Evolutionary conservation across 306 rosid genomes (phyloP).

Genomic region (Prunus persica): DNA sequence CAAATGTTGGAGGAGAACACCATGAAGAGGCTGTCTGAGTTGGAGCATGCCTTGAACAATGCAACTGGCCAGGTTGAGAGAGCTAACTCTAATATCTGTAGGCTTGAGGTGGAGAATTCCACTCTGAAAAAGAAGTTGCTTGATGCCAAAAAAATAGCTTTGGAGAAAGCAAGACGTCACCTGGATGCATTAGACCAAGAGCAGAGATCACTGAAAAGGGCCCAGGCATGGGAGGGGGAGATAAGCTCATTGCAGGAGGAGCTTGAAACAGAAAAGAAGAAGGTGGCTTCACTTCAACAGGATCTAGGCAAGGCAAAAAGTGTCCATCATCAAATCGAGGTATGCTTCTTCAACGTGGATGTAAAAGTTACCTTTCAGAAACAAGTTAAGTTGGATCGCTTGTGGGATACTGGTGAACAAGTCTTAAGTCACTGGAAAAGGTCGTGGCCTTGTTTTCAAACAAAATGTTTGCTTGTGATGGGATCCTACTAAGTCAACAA

Average conservation of each 20-base stretch:
- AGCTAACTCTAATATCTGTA: slow-evolving; percentile 27
- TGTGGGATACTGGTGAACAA: slow-evolving; percentile 3
- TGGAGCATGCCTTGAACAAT: slow-evolving; percentile 53
- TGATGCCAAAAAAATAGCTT: slow-evolving; percentile 38
- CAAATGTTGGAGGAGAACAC: slow-evolving; percentile 46
- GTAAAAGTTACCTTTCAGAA: not conserved
- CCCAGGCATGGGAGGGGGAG: slow-evolving; percentile 41
- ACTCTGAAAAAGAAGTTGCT: slow-evolving; percentile 39
- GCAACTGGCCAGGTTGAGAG: slow-evolving; percentile 37
- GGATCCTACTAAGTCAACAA: not conserved
- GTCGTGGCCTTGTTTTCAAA: not conserved
- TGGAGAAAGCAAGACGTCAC: slow-evolving; percentile 32
- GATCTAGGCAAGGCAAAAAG: slow-evolving; percentile 39
- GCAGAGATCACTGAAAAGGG: slow-evolving; percentile 33
- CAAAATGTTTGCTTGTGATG: not conserved
- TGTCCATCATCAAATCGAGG: slow-evolving; percentile 43
- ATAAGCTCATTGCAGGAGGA: slow-evolving; percentile 45
- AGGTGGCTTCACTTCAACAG: slow-evolving; percentile 36
- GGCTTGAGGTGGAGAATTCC: slow-evolving; percentile 40
- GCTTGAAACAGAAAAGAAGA: slow-evolving; percentile 42
- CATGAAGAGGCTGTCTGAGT: slow-evolving; percentile 49
- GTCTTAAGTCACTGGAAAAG: not conserved
- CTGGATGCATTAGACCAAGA: slow-evolving; percentile 50
- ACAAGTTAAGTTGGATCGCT: not conserved
- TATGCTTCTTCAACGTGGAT: slow-evolving; percentile 25